A percentile compares a stretch with the other conserved stretches of the same genome.
phyloP scores from a whole-genome alignment of 306 rosid genomes.

The Clitoria ternatea region DNA sequence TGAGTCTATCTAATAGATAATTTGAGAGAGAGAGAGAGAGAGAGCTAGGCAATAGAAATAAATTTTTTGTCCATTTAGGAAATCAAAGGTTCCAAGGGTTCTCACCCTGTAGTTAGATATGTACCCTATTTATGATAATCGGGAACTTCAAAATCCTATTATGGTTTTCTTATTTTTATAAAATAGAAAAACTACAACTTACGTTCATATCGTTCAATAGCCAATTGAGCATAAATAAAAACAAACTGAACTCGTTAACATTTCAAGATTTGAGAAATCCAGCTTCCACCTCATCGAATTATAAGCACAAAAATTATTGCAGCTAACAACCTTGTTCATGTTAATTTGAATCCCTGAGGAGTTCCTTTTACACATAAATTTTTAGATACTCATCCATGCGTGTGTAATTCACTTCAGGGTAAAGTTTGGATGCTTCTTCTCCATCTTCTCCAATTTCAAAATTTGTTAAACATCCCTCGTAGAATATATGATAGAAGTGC shows the following conservation, averaged over 20 bases:
- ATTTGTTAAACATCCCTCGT: constrained; percentile 71
- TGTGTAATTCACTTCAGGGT: constrained; percentile 71
- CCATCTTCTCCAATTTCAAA: constrained; percentile 65
- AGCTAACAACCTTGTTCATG: not conserved
- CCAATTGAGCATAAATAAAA: not conserved
- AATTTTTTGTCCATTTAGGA: no score
- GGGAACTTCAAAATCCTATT: no score
- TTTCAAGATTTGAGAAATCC: not conserved
- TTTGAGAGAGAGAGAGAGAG: no score
- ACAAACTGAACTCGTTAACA: not conserved
- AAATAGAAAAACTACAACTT: no score
- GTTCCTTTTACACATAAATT: constrained; percentile 29
- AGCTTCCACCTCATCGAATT: not conserved
- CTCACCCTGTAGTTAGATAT: no score
- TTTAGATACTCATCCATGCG: constrained; percentile 67
- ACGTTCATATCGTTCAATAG: not conserved
- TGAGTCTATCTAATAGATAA: no score
- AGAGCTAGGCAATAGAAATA: no score
- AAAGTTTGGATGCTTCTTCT: constrained; percentile 79
- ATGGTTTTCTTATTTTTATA: no score
- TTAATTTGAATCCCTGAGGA: constrained; percentile 11
- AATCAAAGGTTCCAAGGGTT: no score
- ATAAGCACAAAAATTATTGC: constrained; percentile 16
- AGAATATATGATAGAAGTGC: constrained; percentile 71
- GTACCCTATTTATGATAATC: no score